Evolutionary conservation across 495 filamentous ascomycete species (phyloP).

Genomic region (Rostrohypoxylon terebratum): DNA sequence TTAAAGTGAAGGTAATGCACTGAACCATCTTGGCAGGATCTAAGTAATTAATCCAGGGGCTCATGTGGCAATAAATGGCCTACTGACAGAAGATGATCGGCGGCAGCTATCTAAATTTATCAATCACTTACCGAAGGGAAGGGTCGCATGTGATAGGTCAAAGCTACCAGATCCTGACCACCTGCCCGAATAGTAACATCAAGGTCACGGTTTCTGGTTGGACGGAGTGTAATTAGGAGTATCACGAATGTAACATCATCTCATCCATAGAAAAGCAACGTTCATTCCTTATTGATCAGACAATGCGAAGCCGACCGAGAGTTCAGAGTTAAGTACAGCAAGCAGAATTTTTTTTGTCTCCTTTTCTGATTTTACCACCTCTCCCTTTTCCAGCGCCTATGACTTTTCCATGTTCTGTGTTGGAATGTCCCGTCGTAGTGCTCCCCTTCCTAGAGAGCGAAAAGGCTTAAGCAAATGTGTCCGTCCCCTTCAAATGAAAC

Average conservation of each 20-base stretch:
- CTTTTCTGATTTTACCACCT: not conserved
- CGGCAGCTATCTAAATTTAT: conserved; percentile 29
- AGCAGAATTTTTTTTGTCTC: not conserved
- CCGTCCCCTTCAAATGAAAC: not conserved
- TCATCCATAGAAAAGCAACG: conserved; percentile 1
- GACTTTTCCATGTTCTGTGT: not conserved
- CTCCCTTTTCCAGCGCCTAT: not conserved
- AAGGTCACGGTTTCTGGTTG: conserved; percentile 23
- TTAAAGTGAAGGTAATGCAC: not conserved
- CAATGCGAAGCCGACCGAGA: not conserved
- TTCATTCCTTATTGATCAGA: conserved; percentile 2
- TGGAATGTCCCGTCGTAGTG: not conserved
- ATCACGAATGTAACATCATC: conserved; percentile 33
- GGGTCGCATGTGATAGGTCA: conserved; percentile 32
- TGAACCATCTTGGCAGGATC: not conserved
- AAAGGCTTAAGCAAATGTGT: not conserved
- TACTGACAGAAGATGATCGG: conserved; percentile 23
- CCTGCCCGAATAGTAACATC: conserved; percentile 41
- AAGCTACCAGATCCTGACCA: conserved; percentile 1
- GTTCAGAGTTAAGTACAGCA: not conserved
- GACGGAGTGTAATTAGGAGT: conserved; percentile 16
- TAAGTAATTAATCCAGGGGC: conserved; percentile 26
- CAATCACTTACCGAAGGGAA: conserved; percentile 27
- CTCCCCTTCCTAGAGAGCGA: not conserved
- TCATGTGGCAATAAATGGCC: conserved; percentile 22